These are phyloP conservation scores for Scleroderma citrinum DNA, from an alignment of 768 basidiomycete species.

Conservation along the genomic window DNA sequence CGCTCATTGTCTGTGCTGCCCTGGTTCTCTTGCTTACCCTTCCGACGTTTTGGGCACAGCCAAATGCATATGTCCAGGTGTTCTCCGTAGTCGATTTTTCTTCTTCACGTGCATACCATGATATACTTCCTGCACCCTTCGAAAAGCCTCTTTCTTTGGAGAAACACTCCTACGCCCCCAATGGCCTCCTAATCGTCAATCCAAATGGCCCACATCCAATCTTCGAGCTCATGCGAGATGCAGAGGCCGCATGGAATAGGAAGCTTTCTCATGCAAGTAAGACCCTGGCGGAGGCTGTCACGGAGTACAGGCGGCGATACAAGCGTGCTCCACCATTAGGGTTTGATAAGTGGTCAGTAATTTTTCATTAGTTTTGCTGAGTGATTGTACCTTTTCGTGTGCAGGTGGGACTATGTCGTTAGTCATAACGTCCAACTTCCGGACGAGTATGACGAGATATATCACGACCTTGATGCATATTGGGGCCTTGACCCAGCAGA, in stretches of 20 bases:
- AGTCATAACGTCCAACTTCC: slow-evolving; percentile 34
- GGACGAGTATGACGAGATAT: slow-evolving; percentile 45
- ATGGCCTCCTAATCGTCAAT: slow-evolving; percentile 32
- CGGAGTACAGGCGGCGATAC: slow-evolving; percentile 34
- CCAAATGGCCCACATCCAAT: slow-evolving; percentile 37
- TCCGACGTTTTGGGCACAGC: neutral
- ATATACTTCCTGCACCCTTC: neutral
- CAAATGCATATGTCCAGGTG: neutral
- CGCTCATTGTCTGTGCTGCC: neutral
- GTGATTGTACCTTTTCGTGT: neutral
- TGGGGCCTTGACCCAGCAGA: slow-evolving; percentile 31
- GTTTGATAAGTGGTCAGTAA: slow-evolving; percentile 38
- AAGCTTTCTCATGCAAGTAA: slow-evolving; percentile 31
- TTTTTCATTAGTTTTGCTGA: neutral
- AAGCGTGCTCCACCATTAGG: slow-evolving; percentile 32
- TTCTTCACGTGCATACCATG: neutral
- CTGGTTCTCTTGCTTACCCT: neutral
- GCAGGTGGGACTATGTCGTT: slow-evolving; percentile 42
- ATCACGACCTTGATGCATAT: slow-evolving; percentile 31
- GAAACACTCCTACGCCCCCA: slow-evolving; percentile 16
- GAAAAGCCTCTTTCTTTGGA: neutral
- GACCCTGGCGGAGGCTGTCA: slow-evolving; percentile 32
- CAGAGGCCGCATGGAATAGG: slow-evolving; percentile 31
- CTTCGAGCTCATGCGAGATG: slow-evolving; percentile 33
- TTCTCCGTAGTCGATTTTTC: neutral